phyloP scores from a whole-genome alignment of 495 filamentous ascomycete genomes.

The Lepidopterella palustris region DNA sequence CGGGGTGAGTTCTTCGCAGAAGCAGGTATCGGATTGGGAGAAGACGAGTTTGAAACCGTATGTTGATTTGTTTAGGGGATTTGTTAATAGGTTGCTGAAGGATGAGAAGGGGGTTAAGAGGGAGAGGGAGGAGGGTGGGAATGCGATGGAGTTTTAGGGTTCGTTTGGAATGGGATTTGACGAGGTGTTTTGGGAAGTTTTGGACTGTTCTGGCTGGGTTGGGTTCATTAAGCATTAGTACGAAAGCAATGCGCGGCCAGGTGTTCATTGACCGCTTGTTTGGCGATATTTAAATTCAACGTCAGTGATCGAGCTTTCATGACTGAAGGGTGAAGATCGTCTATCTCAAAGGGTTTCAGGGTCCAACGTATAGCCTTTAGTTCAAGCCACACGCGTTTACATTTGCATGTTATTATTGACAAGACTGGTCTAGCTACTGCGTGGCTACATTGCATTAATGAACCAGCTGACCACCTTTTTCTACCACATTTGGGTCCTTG shows the following conservation, averaged over 20 bases:
- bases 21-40: slow-evolving; percentile 77
- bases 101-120: slow-evolving; percentile 73
- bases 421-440: not conserved
- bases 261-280: too few relatives aligned
- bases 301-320: too few relatives aligned
- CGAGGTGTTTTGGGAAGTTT: not conserved
- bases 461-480: not conserved
- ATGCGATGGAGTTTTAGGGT: slow-evolving; percentile 54
- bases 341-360: too few relatives aligned
- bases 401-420: not conserved
- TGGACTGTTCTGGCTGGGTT: not conserved
- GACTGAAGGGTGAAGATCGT: too few relatives aligned
- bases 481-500: not conserved
- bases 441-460: not conserved
- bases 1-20: slow-evolving; percentile 6
- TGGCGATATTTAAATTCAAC: too few relatives aligned
- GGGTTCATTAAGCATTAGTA: too few relatives aligned
- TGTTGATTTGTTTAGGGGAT: slow-evolving; percentile 77
- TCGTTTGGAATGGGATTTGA: not conserved
- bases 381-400: too few relatives aligned
- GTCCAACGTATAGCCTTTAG: too few relatives aligned
- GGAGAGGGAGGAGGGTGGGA: slow-evolving; percentile 58
- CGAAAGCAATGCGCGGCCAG: too few relatives aligned
- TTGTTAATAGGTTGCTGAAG: slow-evolving; percentile 70
- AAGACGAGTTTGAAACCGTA: slow-evolving; percentile 94